Conservation (phyloP, 1,139 yeast species). For the Waltiozyma sp. region DNA sequence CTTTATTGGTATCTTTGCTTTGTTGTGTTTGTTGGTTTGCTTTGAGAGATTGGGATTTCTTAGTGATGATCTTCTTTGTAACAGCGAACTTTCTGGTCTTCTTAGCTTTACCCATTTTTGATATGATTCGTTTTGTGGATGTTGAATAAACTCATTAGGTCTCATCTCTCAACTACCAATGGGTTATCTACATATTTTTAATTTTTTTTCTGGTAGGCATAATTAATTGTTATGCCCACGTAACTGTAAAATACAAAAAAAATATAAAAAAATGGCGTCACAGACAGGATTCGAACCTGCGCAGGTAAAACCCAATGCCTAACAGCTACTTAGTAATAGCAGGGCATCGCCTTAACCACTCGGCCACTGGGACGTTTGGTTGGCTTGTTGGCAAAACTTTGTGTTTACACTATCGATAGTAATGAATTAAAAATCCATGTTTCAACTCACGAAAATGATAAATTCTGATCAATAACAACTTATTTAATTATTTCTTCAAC, state of each 20-base stretch:
- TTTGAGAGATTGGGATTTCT: slow-evolving; percentile 59
- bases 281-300: slow-evolving; percentile 61
- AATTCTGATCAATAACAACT: too few relatives aligned
- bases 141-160: too few relatives aligned
- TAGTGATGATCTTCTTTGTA: slow-evolving; percentile 68
- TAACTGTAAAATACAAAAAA: too few relatives aligned
- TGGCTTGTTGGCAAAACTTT: too few relatives aligned
- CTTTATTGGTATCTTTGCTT: slow-evolving; percentile 24
- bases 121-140: slow-evolving; percentile 3
- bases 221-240: too few relatives aligned
- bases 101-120: slow-evolving; percentile 87
- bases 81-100: slow-evolving; percentile 95
- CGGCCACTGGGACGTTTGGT: slow-evolving; percentile 47
- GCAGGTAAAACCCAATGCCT: slow-evolving; percentile 49
- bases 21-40: slow-evolving; percentile 29
- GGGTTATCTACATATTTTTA: too few relatives aligned
- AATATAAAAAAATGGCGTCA: slow-evolving; percentile 33
- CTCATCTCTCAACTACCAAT: too few relatives aligned
- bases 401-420: too few relatives aligned
- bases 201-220: too few relatives aligned
- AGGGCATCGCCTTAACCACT: slow-evolving; percentile 87
- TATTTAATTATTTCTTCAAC: too few relatives aligned
- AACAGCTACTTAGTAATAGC: slow-evolving; percentile 32
- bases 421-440: too few relatives aligned
- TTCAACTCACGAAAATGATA: too few relatives aligned